Evolutionary conservation across 1,284 basidiomycete genomes (phyloP), one percentile per base, ranked within the genome.

Genomic region (Sporisorium scitamineum): DNA sequence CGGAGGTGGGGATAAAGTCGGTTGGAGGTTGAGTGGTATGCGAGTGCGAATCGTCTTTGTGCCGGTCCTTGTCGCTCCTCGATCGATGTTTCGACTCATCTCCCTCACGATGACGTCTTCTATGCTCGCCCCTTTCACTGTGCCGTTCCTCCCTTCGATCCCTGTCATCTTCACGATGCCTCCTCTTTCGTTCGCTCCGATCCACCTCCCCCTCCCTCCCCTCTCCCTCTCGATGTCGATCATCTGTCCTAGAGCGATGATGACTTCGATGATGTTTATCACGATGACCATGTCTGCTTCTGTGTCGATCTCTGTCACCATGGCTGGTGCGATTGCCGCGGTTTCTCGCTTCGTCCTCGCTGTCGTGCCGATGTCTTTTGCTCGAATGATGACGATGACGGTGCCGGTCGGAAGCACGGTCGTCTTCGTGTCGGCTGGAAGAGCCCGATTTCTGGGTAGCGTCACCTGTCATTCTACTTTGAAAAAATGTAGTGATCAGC

Each of bases 1-100:
- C 90, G 3, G 90, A 88, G 0, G 92, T 92, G n/a, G 94, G 93
- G 61, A 95, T 94, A 67, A 90, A 88, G 44, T 90, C 88, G 39
- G 90, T 89, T 48, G 92, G 87, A 34, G 89, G 88, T 91, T 93
- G 73, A n/a, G 29, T 61, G n/a, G 58, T 14, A 16, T 53, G 31
- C 32, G 41, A 5, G 45, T 31, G 22, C 31, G 53, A 41, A 26
- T 16, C n/a, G 24, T 70, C 44, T 20, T 34, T 16, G 6, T 47
- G 54, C 20, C 24, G 54, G 1, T 93, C 93, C 79, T 91, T 91
- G 86, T 91, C 90, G 81, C 92, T 45, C 14, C 42, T 27, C 1
- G 48, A 53, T 26, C 31, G 27, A 44, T 41, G 54, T 20, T 34
- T 91, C 50, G 94, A 90, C 78, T 93, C 92, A 88, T 93, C 94